Conservation (phyloP, 2,329 filamentous ascomycete species). For the Aspergillus calidoustus region DNA sequence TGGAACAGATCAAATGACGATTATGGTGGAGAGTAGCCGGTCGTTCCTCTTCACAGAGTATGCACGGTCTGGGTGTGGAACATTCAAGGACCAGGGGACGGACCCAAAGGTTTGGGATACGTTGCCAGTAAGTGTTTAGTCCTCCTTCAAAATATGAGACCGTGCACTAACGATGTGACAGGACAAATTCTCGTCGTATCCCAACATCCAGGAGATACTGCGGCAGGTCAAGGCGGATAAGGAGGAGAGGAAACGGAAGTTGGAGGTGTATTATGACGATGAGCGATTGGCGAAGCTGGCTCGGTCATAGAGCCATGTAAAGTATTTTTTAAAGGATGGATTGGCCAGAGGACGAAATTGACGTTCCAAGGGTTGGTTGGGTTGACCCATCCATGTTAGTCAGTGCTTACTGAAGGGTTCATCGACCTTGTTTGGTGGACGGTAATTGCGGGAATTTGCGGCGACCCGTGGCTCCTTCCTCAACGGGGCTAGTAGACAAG, state of each 20-base stretch:
- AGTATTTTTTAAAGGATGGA: too few relatives aligned
- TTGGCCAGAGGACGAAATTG: too few relatives aligned
- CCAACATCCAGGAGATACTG: conserved; percentile 34
- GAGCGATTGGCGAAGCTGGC: conserved; percentile 18
- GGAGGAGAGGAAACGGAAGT: conserved; percentile 24
- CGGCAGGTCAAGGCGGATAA: conserved; percentile 31
- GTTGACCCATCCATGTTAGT: too few relatives aligned
- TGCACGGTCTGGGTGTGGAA: conserved; percentile 31
- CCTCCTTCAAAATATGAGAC: not conserved
- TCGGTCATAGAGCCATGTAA: too few relatives aligned
- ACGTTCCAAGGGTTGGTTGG: too few relatives aligned
- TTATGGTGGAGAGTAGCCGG: conserved; percentile 37
- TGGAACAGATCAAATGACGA: conserved; percentile 35
- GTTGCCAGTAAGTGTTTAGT: conserved; percentile 27
- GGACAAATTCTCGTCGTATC: conserved; percentile 36
- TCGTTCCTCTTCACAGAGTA: conserved; percentile 36
- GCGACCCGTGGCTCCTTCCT: too few relatives aligned
- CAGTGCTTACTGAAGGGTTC: too few relatives aligned
- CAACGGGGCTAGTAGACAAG: too few relatives aligned
- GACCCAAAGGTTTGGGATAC: conserved; percentile 35
- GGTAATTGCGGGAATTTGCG: too few relatives aligned
- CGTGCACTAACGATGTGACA: conserved; percentile 6
- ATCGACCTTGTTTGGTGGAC: too few relatives aligned
- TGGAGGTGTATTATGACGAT: conserved; percentile 32
- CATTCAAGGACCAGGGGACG: conserved; percentile 33